phyloP scores from a whole-genome alignment of 2,329 filamentous ascomycete genomes.

The Cordyceps tenuipes region DNA sequence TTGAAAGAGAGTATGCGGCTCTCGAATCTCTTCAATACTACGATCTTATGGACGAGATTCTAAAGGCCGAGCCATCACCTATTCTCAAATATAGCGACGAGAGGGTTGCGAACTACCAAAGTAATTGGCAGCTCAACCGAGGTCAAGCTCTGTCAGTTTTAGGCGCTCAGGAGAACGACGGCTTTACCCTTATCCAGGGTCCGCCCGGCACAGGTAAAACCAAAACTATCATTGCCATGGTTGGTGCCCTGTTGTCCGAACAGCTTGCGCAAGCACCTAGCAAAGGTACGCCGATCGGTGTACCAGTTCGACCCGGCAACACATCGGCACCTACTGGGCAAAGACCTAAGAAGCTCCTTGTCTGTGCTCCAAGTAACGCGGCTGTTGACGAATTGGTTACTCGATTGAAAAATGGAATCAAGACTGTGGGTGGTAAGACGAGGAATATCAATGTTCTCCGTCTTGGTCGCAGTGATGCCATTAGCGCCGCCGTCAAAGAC shows the following conservation, averaged over 20 bases:
- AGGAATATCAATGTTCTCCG: conserved; percentile 82
- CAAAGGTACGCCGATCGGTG: conserved; percentile 25
- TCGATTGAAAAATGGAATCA: conserved; percentile 81
- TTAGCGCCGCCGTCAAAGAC: conserved; percentile 81
- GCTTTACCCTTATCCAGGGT: conserved; percentile 91
- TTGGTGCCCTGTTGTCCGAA: conserved; percentile 61
- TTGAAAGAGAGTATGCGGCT: conserved; percentile 92
- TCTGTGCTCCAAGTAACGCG: conserved; percentile 97
- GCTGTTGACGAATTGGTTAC: conserved; percentile 94
- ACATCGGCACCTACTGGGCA: not conserved
- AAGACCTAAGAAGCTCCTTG: conserved; percentile 72
- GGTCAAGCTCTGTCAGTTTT: conserved; percentile 89
- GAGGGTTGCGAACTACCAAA: conserved; percentile 58
- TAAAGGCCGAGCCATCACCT: conserved; percentile 81
- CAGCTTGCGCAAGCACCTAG: conserved; percentile 27
- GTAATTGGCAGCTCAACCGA: conserved; percentile 74
- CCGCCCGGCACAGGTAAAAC: conserved; percentile 97
- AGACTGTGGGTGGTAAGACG: conserved; percentile 61
- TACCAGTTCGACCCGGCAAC: conserved; percentile 20
- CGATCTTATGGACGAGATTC: conserved; percentile 87
- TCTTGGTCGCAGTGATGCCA: conserved; percentile 82
- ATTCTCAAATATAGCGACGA: conserved; percentile 73
- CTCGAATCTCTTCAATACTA: conserved; percentile 89
- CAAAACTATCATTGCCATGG: conserved; percentile 95
- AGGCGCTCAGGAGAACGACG: conserved; percentile 90